Base-by-base conservation (phyloP, 306 rosid species). In the Herpetospermum pedunculosum region DNA sequence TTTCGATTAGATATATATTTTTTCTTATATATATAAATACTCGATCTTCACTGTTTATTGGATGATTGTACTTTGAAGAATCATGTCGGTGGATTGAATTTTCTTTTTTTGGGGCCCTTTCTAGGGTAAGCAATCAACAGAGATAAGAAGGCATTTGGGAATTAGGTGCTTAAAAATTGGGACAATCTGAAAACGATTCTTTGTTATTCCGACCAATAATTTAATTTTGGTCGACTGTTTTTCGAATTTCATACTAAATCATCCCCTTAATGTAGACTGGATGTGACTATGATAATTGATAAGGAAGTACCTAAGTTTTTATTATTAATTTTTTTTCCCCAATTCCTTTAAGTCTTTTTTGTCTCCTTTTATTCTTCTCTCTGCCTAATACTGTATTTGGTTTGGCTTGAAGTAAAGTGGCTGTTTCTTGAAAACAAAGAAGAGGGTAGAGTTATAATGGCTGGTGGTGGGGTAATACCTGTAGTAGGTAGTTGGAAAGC, bases 391-490 rank as follows among this genome's bases (percentile, higher is more conserved):
- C 25, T 41, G 55, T 70, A 29, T 70, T 70, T 70, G 74, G 74
- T 70, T 70, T 70, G 74, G 74, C 40, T 70, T 44, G 57, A 69
- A 69, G 57, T 69, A 25, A 69, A 64, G 57, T 25, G 35, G 25
- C 8, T 69, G 38, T 69, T 44, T 69, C 55, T 69, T 69, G 55
- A 25, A 43, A 70, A 28, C 57, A 44, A 69, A 70, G 52, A 15
- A 46, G 55, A 28, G 26, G 57, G 55, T 43, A 46, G 35, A 68
- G 55, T 15, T 44, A 46, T 62, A 18, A 62, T 69, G 57, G 40
- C 21, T 46, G 35, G 74, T 69, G 57, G 55, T 69, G 74, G 74
- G 57, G 57, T 46, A 69, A 28, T 69, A 16, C 40, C 55, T 7
- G 48, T 26, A 69, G 73, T 67, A 12, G 73, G 50, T 41, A 70